Evolutionary conservation across 2,329 filamentous ascomycete genomes (phyloP).

Genomic region (Allantophomopsis cytisporea): DNA sequence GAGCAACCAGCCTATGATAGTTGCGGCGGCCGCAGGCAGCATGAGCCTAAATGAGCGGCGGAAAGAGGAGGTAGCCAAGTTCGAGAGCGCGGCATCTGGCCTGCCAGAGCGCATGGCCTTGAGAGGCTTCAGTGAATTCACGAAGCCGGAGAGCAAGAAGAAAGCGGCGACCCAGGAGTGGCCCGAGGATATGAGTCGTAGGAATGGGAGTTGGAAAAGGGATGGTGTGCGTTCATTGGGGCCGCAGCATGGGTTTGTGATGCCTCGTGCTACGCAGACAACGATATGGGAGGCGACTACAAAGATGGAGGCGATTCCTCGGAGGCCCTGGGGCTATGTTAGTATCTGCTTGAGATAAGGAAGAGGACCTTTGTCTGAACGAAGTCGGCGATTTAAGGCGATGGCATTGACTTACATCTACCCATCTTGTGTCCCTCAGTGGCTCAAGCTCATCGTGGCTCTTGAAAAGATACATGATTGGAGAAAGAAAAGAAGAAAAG

Average conservation of each 20-base stretch:
- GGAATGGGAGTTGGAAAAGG: conserved; percentile 34
- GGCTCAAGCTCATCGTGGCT: too few relatives aligned
- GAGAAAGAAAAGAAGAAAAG: too few relatives aligned
- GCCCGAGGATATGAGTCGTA: conserved; percentile 46
- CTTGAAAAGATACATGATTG: too few relatives aligned
- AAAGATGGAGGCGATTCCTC: conserved; percentile 33
- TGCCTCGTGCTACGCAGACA: conserved; percentile 22
- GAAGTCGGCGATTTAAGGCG: too few relatives aligned
- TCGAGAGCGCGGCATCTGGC: conserved; percentile 13
- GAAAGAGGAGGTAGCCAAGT: conserved; percentile 30
- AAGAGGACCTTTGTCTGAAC: too few relatives aligned
- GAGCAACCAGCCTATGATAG: conserved; percentile 31
- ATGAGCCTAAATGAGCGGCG: conserved; percentile 31
- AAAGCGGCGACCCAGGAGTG: conserved; percentile 42
- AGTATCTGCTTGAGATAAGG: too few relatives aligned
- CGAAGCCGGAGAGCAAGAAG: conserved; percentile 36
- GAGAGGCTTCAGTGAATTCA: conserved; percentile 28
- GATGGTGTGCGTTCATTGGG: conserved; percentile 24
- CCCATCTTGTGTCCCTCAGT: too few relatives aligned
- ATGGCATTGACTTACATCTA: too few relatives aligned
- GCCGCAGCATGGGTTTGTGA: conserved; percentile 29
- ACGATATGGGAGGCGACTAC: conserved; percentile 20
- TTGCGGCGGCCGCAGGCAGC: conserved; percentile 27
- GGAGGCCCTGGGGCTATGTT: conserved; percentile 25
- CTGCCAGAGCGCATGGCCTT: conserved; percentile 20